Evolutionary conservation across 352 stramenopile species (phyloP), one percentile per base, ranked within the genome.

Genomic region (Globisporangium alternatum): DNA sequence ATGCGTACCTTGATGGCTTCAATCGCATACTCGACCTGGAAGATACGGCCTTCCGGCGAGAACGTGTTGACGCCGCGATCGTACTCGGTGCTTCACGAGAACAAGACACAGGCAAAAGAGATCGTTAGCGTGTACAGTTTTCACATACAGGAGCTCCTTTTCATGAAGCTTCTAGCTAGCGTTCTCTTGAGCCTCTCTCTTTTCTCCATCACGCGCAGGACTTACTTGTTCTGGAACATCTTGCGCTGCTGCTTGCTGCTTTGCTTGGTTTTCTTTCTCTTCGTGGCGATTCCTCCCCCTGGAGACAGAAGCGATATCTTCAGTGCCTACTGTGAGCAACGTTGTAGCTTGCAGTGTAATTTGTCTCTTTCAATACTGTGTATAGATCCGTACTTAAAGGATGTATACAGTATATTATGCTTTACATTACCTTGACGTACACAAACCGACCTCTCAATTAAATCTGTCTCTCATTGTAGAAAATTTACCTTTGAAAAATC

Each of bases 11-110:
- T 98, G 68, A 99, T 99, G 60, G 97, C 97, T 77, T 99, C 96
- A 66, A 99, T 98, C 45, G 97, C 97, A 75, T 99, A 99, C 72
- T 99, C 97, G 56, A 99, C 97, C 77, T 99, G 97, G 77, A 99
- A 99, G 37, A 99, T 89, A 70, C 98, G 93, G 51, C 98, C 98
- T 84, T 99, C 97, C 13, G 98, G 98, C 68, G 95, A 99, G 76
- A 99, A 99, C 25, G 97, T 99, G 86, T 99, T 99, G 35, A 99
- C 98, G 68, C 97, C 97, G 64, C 98, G 92, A 83, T 99, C 98
- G 76, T 99, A 99, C 83, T 99, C 97, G 56, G 92, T 98, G 72
- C 96, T 97, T 48, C 30, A 53, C 15, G 64, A 22, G 59, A 56
- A 4, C 7, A 56, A 5, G 3, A 53, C 4, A 44, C 19, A 13